Percentiles rank a stretch among this genome's conserved stretches.
phyloP scores from a whole-genome alignment of 768 basidiomycete species.

The Chalciporus pseudorubinellus region DNA sequence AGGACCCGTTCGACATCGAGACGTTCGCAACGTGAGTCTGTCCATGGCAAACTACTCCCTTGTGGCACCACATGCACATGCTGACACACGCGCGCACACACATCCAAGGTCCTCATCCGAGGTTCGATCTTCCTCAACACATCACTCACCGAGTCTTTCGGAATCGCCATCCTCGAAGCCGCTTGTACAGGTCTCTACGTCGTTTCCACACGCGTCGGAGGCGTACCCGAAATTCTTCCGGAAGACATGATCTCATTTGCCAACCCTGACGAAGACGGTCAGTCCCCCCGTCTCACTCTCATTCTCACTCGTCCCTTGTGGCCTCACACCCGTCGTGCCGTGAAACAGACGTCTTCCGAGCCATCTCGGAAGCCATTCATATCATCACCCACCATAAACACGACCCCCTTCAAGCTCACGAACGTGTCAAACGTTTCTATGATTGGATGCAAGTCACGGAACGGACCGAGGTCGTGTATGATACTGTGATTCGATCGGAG shows the following conservation, averaged over 20 bases:
- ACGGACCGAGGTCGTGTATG: conserved; percentile 84
- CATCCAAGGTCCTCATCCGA: conserved; percentile 67
- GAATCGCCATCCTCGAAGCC: conserved; percentile 96
- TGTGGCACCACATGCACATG: too few relatives aligned
- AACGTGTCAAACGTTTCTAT: conserved; percentile 79
- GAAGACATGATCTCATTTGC: conserved; percentile 95
- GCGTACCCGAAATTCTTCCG: conserved; percentile 93
- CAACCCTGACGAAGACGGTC: conserved; percentile 90
- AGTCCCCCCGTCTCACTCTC: conserved; percentile 18
- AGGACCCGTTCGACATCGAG: conserved; percentile 73
- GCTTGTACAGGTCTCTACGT: conserved; percentile 94
- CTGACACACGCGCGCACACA: too few relatives aligned
- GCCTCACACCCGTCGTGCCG: not conserved
- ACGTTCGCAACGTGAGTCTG: conserved; percentile 72
- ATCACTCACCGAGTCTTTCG: conserved; percentile 93
- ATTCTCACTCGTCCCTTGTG: too few relatives aligned
- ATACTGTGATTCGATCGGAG: conserved; percentile 55
- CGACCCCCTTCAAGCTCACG: conserved; percentile 73
- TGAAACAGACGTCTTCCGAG: conserved; percentile 73
- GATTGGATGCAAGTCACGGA: conserved; percentile 78
- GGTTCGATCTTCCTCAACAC: conserved; percentile 95
- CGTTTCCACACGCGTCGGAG: conserved; percentile 91
- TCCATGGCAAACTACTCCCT: too few relatives aligned
- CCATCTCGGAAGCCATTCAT: conserved; percentile 75
- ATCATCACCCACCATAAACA: conserved; percentile 67